Evolutionary conservation across 2,329 filamentous ascomycete genomes (phyloP), one percentile per base, ranked within the genome.

Genomic region (Cladosporium sp.): DNA sequence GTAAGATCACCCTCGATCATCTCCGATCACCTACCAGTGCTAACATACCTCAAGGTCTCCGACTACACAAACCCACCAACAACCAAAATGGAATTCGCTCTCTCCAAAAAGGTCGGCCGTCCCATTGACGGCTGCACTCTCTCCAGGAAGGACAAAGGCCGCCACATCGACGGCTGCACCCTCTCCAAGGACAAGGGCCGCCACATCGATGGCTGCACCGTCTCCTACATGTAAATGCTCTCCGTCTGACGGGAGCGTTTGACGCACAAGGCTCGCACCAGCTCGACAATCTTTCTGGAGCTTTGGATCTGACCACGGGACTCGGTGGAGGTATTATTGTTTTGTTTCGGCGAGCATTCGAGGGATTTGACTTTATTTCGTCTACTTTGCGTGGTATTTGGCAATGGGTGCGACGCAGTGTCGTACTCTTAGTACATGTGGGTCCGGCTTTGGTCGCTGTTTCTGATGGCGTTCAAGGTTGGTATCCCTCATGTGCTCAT

Each of bases 1-100:
- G 44, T 43, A 43, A 34, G 42, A 13, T 19, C 29, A 32, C 20
- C 15, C 29, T 12, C 2, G 12, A 4, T 18, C 41, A 24, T 2
- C 6, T 2, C 17, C 29, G 27, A 20, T 7, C 13, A n/a, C 17
- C 8, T 12, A 13, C 9, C 3, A n/a, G 19, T 19, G 24, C 48
- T 40, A 45, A 51, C 48, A 39, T 19, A 18, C 24, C 41, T 15
- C 20, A 51, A 36, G 48, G 38, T 39, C 37, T 39, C n/a, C 32
- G 30, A 48, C 50, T 43, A 42, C n/a, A 7, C n/a, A 39, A 37
- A 42, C 30, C 34, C 17, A 38, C 43, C 39, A 39, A 43, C 44
- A 27, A 44, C 20, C 44, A 43, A 38, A 43, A 52, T 52, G 50
- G 43, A 39, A 27, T 19, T 39, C 18, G 36, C 13, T 6, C 17